These are phyloP conservation scores for Usnea hakonensis DNA, from an alignment of 495 filamentous ascomycete genomes.

Conservation along the genomic window DNA sequence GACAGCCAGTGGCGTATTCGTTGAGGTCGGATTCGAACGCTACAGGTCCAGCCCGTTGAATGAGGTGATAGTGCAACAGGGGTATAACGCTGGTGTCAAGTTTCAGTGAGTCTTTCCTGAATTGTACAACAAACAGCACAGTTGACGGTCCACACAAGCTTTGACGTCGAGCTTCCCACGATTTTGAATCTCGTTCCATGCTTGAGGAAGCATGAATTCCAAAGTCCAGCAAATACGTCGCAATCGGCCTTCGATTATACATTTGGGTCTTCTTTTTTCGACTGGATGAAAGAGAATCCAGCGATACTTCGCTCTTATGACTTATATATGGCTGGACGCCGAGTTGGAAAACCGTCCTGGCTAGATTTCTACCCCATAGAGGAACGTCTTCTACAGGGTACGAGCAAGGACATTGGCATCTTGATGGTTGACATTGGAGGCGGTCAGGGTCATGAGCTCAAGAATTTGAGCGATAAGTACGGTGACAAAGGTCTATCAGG, in stretches of 20 bases:
- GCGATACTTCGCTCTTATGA: neutral
- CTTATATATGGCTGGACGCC: slow-evolving; percentile 20
- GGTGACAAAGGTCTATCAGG: slow-evolving; percentile 20
- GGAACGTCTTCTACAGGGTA: slow-evolving; percentile 28
- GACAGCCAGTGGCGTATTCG: neutral
- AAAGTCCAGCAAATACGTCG: slow-evolving; percentile 28
- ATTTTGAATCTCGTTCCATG: slow-evolving; percentile 18
- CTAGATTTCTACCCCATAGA: slow-evolving; percentile 34
- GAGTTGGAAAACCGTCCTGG: slow-evolving; percentile 32
- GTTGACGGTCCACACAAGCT: neutral
- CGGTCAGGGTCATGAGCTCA: slow-evolving; percentile 22
- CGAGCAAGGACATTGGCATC: slow-evolving; percentile 16
- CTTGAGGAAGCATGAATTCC: slow-evolving; percentile 29
- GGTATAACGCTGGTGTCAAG: neutral
- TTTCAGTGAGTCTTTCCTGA: neutral
- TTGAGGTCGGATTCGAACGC: neutral
- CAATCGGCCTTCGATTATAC: slow-evolving; percentile 22
- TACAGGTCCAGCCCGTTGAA: neutral
- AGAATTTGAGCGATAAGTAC: slow-evolving; percentile 22
- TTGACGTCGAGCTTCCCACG: neutral
- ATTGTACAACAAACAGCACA: neutral
- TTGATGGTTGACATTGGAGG: slow-evolving; percentile 31
- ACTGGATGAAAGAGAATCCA: neutral
- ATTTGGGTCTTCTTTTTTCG: slow-evolving; percentile 27
- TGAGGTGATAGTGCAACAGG: neutral